Base-by-base conservation (phyloP, 805 yeast species). In the Lipomyces orientalis region DNA sequence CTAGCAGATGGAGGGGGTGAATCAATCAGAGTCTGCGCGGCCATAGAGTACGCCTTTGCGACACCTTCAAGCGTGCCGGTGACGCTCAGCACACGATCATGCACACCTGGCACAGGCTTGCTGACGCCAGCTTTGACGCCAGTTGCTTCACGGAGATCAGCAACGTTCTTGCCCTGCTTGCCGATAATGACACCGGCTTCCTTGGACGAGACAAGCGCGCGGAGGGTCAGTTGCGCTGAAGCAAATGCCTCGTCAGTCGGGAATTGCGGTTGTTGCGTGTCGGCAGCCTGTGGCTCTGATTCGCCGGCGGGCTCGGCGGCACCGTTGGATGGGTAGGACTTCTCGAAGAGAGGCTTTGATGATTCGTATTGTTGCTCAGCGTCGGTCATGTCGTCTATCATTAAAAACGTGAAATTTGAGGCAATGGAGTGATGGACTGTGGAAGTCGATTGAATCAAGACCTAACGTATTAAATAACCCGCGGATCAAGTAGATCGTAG, bases 151-250 rank as follows among this genome's bases (percentile, higher is more conserved):
- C 97, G 84, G 58, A 93, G 86, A 46, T 85, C 83, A 64, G 93
- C 90, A 68, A 93, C 92, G 64, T 89, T 89, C 60, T 84, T 82
- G 58, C 97, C 97, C 71, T 86, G 89, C 72, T 90, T 90, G 63
- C 97, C 97, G 73, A 93, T 93, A 69, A 93, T 86, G 69, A 92
- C 90, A 19, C 97, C 97, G 12, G 97, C 93, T 78, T 93, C 97
- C 75, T 89, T 90, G 64, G 93, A 86, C 1, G 95, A 87, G 22
- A 93, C 90, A 35, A 93, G 82, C 0, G 91, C 85, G 67, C 93
- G 77, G 34, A 79, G 66, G 22, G 77, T 75, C 19, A 75, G 66
- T 39, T 73, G 71, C 12, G 71, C 60, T 29, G 62, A 61, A 29
- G 67, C 70, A 56, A 58, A 61, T 55, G 63, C 31, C 12, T 68